Evolutionary conservation across 148 eudicot genomes (phyloP), one percentile per base, ranked within the genome.

Genomic region (Vaccinium vitisidaea): DNA sequence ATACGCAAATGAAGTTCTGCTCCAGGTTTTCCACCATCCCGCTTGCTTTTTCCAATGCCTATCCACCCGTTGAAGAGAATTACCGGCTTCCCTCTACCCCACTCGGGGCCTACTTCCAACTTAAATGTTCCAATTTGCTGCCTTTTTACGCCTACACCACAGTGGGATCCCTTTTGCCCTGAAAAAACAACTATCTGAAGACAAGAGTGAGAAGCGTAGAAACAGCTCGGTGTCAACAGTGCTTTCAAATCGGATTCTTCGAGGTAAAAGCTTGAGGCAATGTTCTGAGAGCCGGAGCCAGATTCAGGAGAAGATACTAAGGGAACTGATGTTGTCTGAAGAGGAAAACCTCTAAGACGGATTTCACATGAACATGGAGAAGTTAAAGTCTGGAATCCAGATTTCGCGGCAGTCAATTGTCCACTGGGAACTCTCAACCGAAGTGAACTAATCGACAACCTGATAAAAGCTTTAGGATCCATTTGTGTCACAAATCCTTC

Each of bases 401-500:
- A 81, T 88, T 87, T 92, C 8, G 83, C 30, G n/a, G 82, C 69
- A 54, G 84, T 52, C 61, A 77, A 46, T 63, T 87, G 32, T 69
- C 84, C 75, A 6, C 82, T 85, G 19, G 94, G 79, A 85, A 87
- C 53, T 86, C 94, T 86, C 67, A 92, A 82, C 36, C 90, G 90
- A 30, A 92, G 82, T 74, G 88, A 90, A 48, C 89, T 85, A 23
- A 92, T 86, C 12, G 94, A 92, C 80, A 92, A 81, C 75, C 94
- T 86, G 65, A 89, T 88, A 75, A 90, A 92, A 76, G 92, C 92
- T 82, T 92, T 90, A 84, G 94, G 94, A 85, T 92, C 92, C 94
- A 92, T 92, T 88, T 43, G 15, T 49, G 88, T 90, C 91, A 90
- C 82, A 86, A 87, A 59, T 86, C 46, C 48, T 79, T 63, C 79